phyloP scores from a whole-genome alignment of 352 stramenopile species.

The Globisporangium spinosum region DNA sequence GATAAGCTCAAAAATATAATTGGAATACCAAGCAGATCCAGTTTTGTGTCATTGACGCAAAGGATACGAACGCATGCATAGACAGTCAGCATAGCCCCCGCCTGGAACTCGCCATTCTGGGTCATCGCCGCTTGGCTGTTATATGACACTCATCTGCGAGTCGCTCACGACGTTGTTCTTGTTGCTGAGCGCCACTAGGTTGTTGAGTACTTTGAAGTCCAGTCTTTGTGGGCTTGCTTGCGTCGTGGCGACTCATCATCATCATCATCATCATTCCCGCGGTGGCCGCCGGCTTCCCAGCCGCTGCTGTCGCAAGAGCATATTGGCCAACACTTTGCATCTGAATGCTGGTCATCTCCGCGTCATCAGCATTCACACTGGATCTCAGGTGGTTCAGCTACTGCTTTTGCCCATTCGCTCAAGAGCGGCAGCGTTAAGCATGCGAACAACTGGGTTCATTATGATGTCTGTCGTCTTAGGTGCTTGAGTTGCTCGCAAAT shows the following conservation, averaged over 20 bases:
- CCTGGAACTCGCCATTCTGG: not conserved
- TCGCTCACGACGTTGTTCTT: slow-evolving; percentile 2
- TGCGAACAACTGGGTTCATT: not conserved
- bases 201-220: not conserved
- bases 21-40: not conserved
- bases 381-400: not conserved
- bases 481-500: not conserved
- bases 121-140: slow-evolving; percentile 2
- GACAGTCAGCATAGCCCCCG: not conserved
- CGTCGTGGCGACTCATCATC: not conserved
- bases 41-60: not conserved
- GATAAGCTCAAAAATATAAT: not conserved
- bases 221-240: not conserved
- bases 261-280: not conserved
- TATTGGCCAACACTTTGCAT: slow-evolving; percentile 2
- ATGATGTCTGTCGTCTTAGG: not conserved
- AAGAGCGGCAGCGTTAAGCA: not conserved
- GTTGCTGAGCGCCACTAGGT: not conserved
- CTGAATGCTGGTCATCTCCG: slow-evolving; percentile 8
- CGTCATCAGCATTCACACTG: not conserved
- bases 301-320: not conserved
- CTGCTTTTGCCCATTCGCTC: not conserved
- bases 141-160: not conserved
- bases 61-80: not conserved
- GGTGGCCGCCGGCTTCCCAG: not conserved